A percentile compares a stretch with the other conserved stretches of the same genome.
Conservation (phyloP, 805 yeast genomes). For the Ogataea thermomethanolica region DNA sequence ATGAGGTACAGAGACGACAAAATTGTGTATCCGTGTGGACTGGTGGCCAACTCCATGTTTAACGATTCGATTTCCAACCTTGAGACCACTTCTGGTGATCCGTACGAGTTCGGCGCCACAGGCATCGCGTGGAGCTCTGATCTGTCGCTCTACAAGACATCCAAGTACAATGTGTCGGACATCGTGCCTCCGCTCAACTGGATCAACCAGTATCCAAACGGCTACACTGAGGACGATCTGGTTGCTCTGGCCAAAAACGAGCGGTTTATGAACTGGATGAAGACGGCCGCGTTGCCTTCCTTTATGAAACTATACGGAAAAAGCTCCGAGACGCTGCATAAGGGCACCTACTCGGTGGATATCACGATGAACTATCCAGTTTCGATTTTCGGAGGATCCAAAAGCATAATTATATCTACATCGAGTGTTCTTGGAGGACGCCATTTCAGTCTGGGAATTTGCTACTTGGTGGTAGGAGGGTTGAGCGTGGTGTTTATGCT, state of each 20-base stretch:
- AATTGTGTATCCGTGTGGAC: conserved; percentile 83
- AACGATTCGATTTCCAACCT: conserved; percentile 73
- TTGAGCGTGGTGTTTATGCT: conserved; percentile 68
- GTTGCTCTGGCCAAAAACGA: conserved; percentile 79
- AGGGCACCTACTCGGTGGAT: conserved; percentile 68
- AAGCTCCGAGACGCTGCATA: conserved; percentile 53
- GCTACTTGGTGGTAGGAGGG: conserved; percentile 82
- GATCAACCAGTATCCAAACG: conserved; percentile 74
- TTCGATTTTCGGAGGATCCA: conserved; percentile 80
- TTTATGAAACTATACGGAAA: conserved; percentile 80
- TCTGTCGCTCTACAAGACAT: conserved; percentile 63
- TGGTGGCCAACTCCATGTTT: conserved; percentile 88
- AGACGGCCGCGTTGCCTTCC: conserved; percentile 89
- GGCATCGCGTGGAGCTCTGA: conserved; percentile 89
- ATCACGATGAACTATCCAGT: conserved; percentile 82
- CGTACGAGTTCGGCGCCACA: conserved; percentile 41
- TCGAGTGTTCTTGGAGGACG: conserved; percentile 85
- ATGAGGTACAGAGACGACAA: conserved; percentile 40
- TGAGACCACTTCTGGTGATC: conserved; percentile 30
- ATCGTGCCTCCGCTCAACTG: conserved; percentile 96
- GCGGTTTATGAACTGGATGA: conserved; percentile 95
- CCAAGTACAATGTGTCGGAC: conserved; percentile 61
- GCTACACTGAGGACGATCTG: conserved; percentile 78
- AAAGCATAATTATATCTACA: conserved; percentile 76
- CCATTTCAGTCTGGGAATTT: conserved; percentile 77